A percentile compares a stretch with the other conserved stretches of the same genome.
phyloP scores from a whole-genome alignment of 2,329 filamentous ascomycete genomes.

The Didymella lethalis region DNA sequence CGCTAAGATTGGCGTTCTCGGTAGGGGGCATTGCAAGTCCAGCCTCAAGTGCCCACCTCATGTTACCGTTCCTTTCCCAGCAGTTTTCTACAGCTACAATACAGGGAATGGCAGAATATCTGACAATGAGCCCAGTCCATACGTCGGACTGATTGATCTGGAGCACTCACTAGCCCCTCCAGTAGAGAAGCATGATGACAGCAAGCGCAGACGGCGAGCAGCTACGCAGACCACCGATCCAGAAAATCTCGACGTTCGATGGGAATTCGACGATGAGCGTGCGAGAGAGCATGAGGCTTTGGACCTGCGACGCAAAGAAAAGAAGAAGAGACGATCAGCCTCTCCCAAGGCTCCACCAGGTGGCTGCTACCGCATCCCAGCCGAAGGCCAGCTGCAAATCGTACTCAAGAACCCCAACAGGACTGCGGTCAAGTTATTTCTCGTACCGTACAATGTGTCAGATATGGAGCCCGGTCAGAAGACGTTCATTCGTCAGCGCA shows the following conservation, averaged over 20 bases:
- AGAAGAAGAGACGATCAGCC: conserved; percentile 64
- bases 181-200: conserved; percentile 53
- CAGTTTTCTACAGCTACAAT: conserved; percentile 94
- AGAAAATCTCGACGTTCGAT: conserved; percentile 37
- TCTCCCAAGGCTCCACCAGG: conserved; percentile 76
- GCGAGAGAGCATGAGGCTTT: conserved; percentile 27
- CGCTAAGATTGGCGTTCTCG: conserved; percentile 93
- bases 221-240: conserved; percentile 33
- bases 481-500: conserved; percentile 93
- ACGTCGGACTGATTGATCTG: conserved; percentile 91
- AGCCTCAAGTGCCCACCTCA: conserved; percentile 87
- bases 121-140: conserved; percentile 91
- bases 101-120: conserved; percentile 71
- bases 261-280: conserved; percentile 31
- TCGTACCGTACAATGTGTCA: conserved; percentile 88
- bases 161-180: conserved; percentile 75
- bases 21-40: conserved; percentile 85
- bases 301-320: conserved; percentile 59
- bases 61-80: conserved; percentile 88
- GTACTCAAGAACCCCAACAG: conserved; percentile 99
- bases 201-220: conserved; percentile 53
- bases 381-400: conserved; percentile 93
- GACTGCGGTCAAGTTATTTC: conserved; percentile 93
- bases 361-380: conserved; percentile 91
- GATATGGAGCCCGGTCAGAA: conserved; percentile 96